Percentiles rank a stretch among this genome's conserved stretches.
These are phyloP conservation scores for Coccomyxa sp. DNA, from an alignment of 139 green algal species.

Conservation along the genomic window DNA sequence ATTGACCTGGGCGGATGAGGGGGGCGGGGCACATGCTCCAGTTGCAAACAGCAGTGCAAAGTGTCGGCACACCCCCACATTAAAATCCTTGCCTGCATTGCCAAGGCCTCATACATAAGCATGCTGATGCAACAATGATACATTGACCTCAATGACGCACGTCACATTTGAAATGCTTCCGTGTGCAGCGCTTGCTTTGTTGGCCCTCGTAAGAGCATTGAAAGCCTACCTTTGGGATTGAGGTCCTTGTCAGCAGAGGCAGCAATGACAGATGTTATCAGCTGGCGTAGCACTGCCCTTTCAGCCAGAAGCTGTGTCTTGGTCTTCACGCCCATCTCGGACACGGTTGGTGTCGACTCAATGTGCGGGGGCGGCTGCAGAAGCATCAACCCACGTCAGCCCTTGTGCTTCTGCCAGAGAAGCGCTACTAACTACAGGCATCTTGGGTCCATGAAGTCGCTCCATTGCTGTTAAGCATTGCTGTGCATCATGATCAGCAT, in stretches of 20 bases:
- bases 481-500: too few relatives aligned
- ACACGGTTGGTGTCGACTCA: neutral
- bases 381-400: too few relatives aligned
- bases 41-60: constrained; percentile 88
- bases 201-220: too few relatives aligned
- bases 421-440: too few relatives aligned
- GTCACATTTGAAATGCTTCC: too few relatives aligned
- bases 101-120: too few relatives aligned
- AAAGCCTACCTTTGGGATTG: constrained; percentile 29
- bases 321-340: constrained; percentile 72
- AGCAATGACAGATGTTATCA: constrained; percentile 48
- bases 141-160: too few relatives aligned
- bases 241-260: constrained; percentile 55
- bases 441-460: too few relatives aligned
- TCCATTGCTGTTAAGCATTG: too few relatives aligned
- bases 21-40: constrained; percentile 10
- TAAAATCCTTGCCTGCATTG: constrained; percentile 68
- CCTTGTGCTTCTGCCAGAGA: too few relatives aligned
- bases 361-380: constrained; percentile 18
- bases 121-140: too few relatives aligned
- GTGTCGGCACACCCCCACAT: constrained; percentile 69
- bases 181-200: too few relatives aligned
- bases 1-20: neutral
- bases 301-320: constrained; percentile 86
- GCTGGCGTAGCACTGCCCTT: constrained; percentile 41